phyloP scores from a whole-genome alignment of 2,329 filamentous ascomycete genomes.

The Aureobasidium pullulans region DNA sequence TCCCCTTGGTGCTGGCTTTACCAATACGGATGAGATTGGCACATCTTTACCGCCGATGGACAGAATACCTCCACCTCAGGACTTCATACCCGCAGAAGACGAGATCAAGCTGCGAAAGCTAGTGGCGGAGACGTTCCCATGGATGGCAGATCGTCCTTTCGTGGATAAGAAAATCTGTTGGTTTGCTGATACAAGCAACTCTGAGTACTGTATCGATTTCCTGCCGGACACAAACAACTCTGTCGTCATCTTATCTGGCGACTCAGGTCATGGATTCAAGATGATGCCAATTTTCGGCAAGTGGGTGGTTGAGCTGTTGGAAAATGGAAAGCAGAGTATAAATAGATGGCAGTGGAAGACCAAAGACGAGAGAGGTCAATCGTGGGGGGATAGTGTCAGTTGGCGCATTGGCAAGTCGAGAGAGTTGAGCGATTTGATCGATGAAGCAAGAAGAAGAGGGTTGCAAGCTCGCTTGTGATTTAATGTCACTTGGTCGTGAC shows the following conservation, averaged over 20 bases:
- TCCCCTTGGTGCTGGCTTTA: conserved; percentile 50
- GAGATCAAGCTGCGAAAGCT: conserved; percentile 46
- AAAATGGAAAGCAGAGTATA: conserved; percentile 37
- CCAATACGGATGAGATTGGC: conserved; percentile 31
- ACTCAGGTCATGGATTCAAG: conserved; percentile 57
- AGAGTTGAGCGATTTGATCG: conserved; percentile 19
- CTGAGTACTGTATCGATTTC: conserved; percentile 54
- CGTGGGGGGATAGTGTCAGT: conserved; percentile 41
- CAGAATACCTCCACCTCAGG: conserved; percentile 33
- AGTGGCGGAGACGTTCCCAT: conserved; percentile 46
- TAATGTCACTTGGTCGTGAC: too few relatives aligned
- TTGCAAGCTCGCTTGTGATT: not conserved
- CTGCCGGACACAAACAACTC: conserved; percentile 43
- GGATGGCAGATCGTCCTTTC: conserved; percentile 48
- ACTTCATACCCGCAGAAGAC: conserved; percentile 48
- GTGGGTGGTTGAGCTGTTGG: conserved; percentile 46
- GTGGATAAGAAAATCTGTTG: conserved; percentile 53
- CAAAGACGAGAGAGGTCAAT: conserved; percentile 21
- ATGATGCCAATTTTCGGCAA: conserved; percentile 53
- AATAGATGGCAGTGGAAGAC: conserved; percentile 48
- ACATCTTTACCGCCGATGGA: conserved; percentile 38
- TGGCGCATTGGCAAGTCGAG: conserved; percentile 37
- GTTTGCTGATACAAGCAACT: conserved; percentile 55
- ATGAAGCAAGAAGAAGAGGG: not conserved
- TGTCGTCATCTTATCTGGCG: conserved; percentile 48